Evolutionary conservation across 2,329 filamentous ascomycete species (phyloP).

Genomic region (Botrytis paeoniae): DNA sequence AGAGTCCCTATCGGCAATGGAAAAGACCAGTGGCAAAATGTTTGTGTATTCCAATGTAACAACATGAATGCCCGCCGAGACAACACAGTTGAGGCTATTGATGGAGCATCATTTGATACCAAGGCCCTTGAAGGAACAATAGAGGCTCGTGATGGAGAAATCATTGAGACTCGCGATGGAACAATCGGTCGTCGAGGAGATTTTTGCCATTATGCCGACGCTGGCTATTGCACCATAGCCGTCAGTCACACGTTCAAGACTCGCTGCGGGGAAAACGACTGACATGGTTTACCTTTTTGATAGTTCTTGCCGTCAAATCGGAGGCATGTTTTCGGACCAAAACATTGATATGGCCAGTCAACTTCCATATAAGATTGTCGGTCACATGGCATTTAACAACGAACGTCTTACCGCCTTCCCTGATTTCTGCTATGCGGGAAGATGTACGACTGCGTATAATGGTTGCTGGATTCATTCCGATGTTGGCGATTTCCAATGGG

Average conservation of each 20-base stretch:
- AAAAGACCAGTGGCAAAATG: no score
- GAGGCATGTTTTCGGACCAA: no score
- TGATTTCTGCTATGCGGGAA: background rate
- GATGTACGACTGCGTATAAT: background rate
- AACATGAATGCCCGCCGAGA: background rate
- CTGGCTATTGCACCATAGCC: background rate
- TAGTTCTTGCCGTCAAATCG: background rate
- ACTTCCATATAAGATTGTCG: constrained; percentile 5
- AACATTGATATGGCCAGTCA: background rate
- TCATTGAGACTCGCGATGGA: background rate
- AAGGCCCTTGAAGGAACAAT: background rate
- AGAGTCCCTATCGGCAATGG: no score
- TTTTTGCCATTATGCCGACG: background rate
- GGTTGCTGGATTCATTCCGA: background rate
- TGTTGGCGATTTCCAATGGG: background rate
- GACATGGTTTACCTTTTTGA: background rate
- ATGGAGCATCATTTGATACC: background rate
- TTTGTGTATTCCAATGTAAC: no score
- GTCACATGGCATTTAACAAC: background rate
- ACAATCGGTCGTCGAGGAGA: background rate
- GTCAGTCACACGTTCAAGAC: background rate
- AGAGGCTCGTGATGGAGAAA: background rate
- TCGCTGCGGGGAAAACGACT: accelerated
- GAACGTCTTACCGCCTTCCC: background rate
- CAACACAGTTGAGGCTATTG: background rate